Evolutionary conservation across 2,329 filamentous ascomycete genomes (phyloP), one percentile per base, ranked within the genome.

Genomic region (Penicillium oxalicum): DNA sequence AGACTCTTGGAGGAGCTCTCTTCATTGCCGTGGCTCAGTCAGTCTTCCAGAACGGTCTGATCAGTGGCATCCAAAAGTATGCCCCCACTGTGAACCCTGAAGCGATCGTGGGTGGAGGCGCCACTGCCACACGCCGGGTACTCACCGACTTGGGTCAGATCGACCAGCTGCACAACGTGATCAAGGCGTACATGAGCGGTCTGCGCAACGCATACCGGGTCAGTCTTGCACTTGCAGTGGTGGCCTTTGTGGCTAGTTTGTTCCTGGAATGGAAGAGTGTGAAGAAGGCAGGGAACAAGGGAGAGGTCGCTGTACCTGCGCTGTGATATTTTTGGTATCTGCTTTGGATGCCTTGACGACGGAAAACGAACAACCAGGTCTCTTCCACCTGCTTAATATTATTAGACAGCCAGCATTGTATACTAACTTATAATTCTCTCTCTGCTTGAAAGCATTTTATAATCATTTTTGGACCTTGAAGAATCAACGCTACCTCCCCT

Each of bases 11-110:
- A 4, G 61, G 62, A 18, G 53, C 64, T 0, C 44, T 69, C 9
- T 65, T 64, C 44, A 53, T 67, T 29, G 60, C 63, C 2, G 59
- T 66, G 25, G 63, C 42, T 9, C 62, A 68, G 34, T 64, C 60
- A 2, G 45, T 68, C 1, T 65, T 68, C 48, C 57, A 57, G 24
- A 64, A 62, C 27, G 47, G 53, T 11, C 47, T 64, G 29, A 64
- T 67, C 41, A 44, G 42, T 18, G 50, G 45, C 9, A 47, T 51
- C 18, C 25, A 25, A 35, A 53, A 47, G 24, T 45, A 53, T 32
- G 44, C 53, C 7, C 39, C 48, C 2, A 34, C 29, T 8, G 50
- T 55, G 5, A 29, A 32, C 28, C 51, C 57, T 9, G 9, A 9
- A 3, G 54, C 25, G 0, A 60, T 60, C 39, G 43, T 59, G 4